Conservation (phyloP, 164 flowering plant species). For the Macadamia integrifolia region DNA sequence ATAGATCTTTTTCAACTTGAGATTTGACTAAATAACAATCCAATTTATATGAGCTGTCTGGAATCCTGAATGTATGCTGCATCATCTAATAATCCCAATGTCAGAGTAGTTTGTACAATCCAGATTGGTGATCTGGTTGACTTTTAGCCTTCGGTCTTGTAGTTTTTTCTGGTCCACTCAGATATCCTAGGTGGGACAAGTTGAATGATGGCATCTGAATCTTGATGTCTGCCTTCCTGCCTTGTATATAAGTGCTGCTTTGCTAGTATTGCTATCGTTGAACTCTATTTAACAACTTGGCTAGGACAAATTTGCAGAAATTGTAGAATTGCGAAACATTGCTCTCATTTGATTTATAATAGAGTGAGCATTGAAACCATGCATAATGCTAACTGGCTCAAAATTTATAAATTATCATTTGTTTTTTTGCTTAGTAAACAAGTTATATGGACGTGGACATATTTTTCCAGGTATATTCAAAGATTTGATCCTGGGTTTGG, state of each 20-base stretch:
- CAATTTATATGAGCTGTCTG: too few relatives aligned
- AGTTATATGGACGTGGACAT: neutral
- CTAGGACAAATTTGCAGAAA: too few relatives aligned
- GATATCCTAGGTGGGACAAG: neutral
- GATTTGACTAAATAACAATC: too few relatives aligned
- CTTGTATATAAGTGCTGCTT: too few relatives aligned
- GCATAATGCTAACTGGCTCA: neutral
- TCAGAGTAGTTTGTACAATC: neutral
- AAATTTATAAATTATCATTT: neutral
- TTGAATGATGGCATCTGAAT: neutral
- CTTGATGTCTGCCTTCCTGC: neutral
- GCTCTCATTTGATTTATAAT: too few relatives aligned
- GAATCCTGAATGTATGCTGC: too few relatives aligned
- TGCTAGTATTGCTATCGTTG: too few relatives aligned
- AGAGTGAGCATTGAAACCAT: neutral
- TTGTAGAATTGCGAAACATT: too few relatives aligned
- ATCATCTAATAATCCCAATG: too few relatives aligned
- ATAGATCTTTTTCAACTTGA: too few relatives aligned
- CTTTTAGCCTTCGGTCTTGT: neutral
- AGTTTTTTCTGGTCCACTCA: too few relatives aligned
- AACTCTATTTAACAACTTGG: too few relatives aligned
- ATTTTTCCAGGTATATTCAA: slow-evolving; percentile 65
- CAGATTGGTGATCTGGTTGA: neutral
- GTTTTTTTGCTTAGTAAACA: neutral
- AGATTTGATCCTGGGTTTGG: slow-evolving; percentile 99